These are phyloP conservation scores for Vanderwaltozyma tropicalis DNA, from an alignment of 805 yeast species.

Conservation along the genomic window DNA sequence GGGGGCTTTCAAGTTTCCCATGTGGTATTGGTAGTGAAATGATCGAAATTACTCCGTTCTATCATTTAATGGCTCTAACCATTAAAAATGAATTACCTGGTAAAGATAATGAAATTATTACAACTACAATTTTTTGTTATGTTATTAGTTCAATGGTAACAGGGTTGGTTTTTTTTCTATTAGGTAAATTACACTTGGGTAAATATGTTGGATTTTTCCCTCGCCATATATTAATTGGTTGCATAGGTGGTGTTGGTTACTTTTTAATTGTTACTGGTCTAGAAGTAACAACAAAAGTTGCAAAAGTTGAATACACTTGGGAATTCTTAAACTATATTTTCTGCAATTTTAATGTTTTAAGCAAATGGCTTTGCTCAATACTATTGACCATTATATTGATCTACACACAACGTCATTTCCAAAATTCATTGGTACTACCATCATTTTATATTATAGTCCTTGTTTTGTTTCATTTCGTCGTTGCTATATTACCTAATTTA, in stretches of 20 bases:
- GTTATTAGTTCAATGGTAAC: constrained; percentile 78
- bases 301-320: constrained; percentile 54
- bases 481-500: constrained; percentile 57
- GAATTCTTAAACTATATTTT: constrained; percentile 41
- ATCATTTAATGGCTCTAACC: constrained; percentile 84
- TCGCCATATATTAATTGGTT: constrained; percentile 88
- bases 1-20: constrained; percentile 84
- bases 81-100: constrained; percentile 36
- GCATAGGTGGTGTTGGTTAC: constrained; percentile 97
- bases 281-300: constrained; percentile 78
- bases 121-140: constrained; percentile 81
- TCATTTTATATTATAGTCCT: constrained; percentile 67
- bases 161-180: constrained; percentile 63
- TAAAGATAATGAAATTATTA: constrained; percentile 52
- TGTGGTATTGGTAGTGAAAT: constrained; percentile 95
- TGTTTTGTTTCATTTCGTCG: constrained; percentile 54
- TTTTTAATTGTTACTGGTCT: constrained; percentile 83
- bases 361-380: constrained; percentile 66
- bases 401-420: constrained; percentile 46
- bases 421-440: constrained; percentile 71
- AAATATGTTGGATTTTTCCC: constrained; percentile 91
- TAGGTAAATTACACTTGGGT: constrained; percentile 78
- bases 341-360: constrained; percentile 31
- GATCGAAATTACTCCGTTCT: constrained; percentile 98
- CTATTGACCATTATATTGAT: constrained; percentile 51